Evolutionary conservation across 176 grass and related monocot genomes (phyloP).

Genomic region (Miscanthus lutarioriparius): DNA sequence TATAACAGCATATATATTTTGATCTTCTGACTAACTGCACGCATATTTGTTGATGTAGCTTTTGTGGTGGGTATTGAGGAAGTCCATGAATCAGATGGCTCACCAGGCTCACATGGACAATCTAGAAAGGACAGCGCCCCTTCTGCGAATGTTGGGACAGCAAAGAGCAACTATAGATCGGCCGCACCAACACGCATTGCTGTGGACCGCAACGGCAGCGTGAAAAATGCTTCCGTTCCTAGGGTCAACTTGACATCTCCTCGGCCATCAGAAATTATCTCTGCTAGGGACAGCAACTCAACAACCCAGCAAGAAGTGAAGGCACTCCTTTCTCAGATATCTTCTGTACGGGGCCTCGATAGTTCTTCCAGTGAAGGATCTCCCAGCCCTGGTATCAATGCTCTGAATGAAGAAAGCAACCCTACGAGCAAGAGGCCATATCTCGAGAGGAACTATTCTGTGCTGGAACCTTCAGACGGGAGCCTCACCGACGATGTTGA

Average conservation of each 20-base stretch:
- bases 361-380: conserved; percentile 37
- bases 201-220: conserved; percentile 30
- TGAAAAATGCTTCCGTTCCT: conserved; percentile 33
- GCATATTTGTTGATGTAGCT: conserved; percentile 26
- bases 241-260: conserved; percentile 59
- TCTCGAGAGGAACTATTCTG: conserved; percentile 63
- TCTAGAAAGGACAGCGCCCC: conserved; percentile 22
- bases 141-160: conserved; percentile 13
- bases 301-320: conserved; percentile 79
- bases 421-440: conserved; percentile 43
- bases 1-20: conserved; percentile 3
- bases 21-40: background rate
- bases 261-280: conserved; percentile 77
- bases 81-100: conserved; percentile 36
- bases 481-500: conserved; percentile 48
- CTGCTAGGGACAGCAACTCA: conserved; percentile 77
- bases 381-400: conserved; percentile 33
- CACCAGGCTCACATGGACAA: conserved; percentile 32
- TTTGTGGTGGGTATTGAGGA: conserved; percentile 49
- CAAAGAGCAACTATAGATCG: conserved; percentile 21
- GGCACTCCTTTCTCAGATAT: conserved; percentile 78
- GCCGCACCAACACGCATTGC: conserved; percentile 7
- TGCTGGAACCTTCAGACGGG: conserved; percentile 63
- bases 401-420: conserved; percentile 49
- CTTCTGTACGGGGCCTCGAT: conserved; percentile 50